Conservation (phyloP, 202 grass and related monocot genomes). For the Saccharum hybrid region DNA sequence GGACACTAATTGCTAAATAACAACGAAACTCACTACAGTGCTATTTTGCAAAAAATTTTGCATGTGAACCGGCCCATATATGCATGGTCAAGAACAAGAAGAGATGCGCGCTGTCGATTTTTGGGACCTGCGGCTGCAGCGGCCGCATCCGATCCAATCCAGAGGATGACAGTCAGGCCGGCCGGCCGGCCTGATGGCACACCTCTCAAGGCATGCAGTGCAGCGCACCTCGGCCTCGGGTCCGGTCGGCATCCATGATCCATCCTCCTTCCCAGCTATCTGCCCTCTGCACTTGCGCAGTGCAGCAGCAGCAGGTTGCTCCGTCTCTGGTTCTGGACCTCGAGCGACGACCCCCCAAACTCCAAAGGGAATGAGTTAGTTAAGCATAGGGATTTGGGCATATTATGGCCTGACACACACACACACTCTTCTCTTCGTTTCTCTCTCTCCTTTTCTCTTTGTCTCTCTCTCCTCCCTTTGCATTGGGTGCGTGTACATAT, state of each 20-base stretch:
- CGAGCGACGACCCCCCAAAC: constrained; percentile 56
- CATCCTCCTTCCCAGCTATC: neutral
- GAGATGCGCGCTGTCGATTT: constrained; percentile 7
- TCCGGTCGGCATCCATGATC: constrained; percentile 3
- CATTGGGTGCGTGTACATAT: constrained; percentile 6
- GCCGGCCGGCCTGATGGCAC: constrained; percentile 60
- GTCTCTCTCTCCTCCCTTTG: no score
- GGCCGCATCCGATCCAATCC: neutral
- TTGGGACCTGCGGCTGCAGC: constrained; percentile 6
- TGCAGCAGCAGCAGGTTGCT: constrained; percentile 30
- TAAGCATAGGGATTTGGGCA: constrained; percentile 89
- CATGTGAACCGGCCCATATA: no score
- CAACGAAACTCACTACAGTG: no score
- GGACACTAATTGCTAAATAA: no score
- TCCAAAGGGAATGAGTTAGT: constrained; percentile 73
- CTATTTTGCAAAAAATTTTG: no score
- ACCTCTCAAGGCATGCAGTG: constrained; percentile 50
- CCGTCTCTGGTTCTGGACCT: no score
- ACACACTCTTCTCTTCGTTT: neutral
- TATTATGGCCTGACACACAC: constrained; percentile 50
- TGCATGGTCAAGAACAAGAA: constrained; percentile 1
- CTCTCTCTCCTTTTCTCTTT: neutral
- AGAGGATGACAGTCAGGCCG: constrained; percentile 17
- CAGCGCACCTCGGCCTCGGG: no score
- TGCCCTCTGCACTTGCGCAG: neutral